These are phyloP conservation scores for Kokia cookei DNA, from an alignment of 441 rosid genomes.

Conservation along the genomic window DNA sequence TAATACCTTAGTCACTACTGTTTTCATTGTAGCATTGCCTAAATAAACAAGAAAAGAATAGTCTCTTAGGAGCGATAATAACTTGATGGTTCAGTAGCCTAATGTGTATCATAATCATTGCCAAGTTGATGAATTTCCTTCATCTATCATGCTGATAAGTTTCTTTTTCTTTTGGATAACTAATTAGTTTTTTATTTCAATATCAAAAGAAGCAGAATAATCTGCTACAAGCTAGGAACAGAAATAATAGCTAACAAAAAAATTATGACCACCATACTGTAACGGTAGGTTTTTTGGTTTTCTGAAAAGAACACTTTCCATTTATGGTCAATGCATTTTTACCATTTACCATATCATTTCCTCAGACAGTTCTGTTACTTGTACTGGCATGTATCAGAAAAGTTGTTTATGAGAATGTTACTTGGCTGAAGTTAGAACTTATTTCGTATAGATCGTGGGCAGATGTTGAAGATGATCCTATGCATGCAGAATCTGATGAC, in stretches of 20 bases:
- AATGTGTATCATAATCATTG: not conserved
- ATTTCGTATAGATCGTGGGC: not conserved
- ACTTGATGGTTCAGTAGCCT: not conserved
- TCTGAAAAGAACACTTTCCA: not conserved
- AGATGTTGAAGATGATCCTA: slow-evolving; percentile 2
- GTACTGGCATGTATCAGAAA: not conserved
- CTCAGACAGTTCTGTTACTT: not conserved
- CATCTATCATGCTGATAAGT: not conserved
- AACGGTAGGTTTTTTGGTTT: not conserved
- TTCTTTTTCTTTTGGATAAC: not conserved
- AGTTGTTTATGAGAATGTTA: not conserved
- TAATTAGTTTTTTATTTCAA: not conserved
- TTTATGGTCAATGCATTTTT: not conserved
- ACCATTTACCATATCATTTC: not conserved
- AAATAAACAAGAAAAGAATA: not conserved
- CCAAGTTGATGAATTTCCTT: not conserved
- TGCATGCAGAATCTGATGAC: not conserved
- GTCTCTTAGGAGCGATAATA: not conserved
- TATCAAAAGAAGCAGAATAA: not conserved
- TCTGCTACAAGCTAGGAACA: not conserved
- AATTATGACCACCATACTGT: not conserved
- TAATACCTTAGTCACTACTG: not conserved
- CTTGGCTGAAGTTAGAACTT: not conserved
- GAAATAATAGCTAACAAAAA: not conserved
- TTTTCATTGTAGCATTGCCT: not conserved